These are phyloP conservation scores for Citrus sinensis DNA, from an alignment of 345 rosid species.

Conservation along the genomic window DNA sequence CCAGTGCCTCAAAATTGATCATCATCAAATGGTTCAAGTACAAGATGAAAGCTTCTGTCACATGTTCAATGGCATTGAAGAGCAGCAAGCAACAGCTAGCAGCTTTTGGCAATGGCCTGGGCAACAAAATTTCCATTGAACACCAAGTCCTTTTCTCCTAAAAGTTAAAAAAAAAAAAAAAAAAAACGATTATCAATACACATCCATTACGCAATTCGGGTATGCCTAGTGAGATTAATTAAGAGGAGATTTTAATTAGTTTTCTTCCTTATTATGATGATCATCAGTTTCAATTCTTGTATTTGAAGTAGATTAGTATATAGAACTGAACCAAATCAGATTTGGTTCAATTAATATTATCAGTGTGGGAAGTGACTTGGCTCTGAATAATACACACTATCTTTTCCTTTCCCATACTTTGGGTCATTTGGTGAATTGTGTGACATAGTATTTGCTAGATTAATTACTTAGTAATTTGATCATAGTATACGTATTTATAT, in stretches of 20 bases:
- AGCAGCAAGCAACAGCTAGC: constrained; percentile 40
- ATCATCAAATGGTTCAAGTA: constrained; percentile 35
- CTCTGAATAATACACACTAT: constrained; percentile 15
- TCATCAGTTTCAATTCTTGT: constrained; percentile 13
- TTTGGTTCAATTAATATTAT: constrained; percentile 20
- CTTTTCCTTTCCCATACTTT: constrained; percentile 24
- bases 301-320: constrained; percentile 29
- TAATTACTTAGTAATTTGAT: constrained; percentile 17
- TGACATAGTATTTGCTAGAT: constrained; percentile 21
- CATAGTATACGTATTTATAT: constrained; percentile 17
- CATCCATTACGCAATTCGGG: constrained; percentile 6
- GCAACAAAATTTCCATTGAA: constrained; percentile 54
- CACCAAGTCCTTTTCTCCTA: constrained; percentile 8
- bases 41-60: constrained; percentile 53
- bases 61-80: constrained; percentile 71
- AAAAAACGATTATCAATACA: neutral
- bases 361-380: constrained; percentile 25
- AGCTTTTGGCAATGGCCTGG: constrained; percentile 77
- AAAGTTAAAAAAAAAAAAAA: neutral
- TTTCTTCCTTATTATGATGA: neutral
- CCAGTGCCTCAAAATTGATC: constrained; percentile 40
- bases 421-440: constrained; percentile 15
- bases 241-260: constrained; percentile 13
- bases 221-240: constrained; percentile 14
- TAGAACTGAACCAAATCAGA: constrained; percentile 25